Base-by-base conservation (phyloP, 2,329 filamentous ascomycete genomes). In the Diaporthe vexans region DNA sequence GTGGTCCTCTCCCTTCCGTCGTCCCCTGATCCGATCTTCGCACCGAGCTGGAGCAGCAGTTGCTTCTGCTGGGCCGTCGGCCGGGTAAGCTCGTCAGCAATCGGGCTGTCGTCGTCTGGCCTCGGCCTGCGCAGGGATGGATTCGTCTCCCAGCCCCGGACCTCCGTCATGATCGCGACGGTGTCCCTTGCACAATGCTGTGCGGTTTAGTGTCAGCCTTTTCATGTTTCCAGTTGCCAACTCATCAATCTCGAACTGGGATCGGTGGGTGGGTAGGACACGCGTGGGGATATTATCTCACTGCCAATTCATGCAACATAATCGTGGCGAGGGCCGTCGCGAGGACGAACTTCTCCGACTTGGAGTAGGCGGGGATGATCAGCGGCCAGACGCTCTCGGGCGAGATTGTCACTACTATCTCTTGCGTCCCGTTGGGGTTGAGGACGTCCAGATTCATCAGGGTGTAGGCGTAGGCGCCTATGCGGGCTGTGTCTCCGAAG, bases 301-400 rank as follows among this genome's bases (percentile, higher is more conserved):
- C 67, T 19, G 67, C 67, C 9, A 70, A n/a, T 26, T 70, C 67
- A 29, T 70, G 67, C 1, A 70, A 51, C 11, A 70, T 21, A 4
- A 70, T 3, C 19, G 29, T 15, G 13, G 67, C 67, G 19, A 56
- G 13, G 6, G 46, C 21, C 13, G 67, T 70, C n/a, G 21, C 26
- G 8, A 5, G 8, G 11, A 57, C 67, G 9, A 56, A 40, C 37
- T 33, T 70, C 43, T 70, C 67, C 19, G 67, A 70, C 19, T 37
- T 43, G 5, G 52, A 54, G 24, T 48, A 70, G 5, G 13, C 15
- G 17, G 67, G 67, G 3, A 70, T 9, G 0, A 70, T 17, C 2
- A 70, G 37, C 3, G 67, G 24, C 67, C 67, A 70, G 2, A 70
- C 17, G 0, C 6, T 13, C 13, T 57, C 35, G 17, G 52, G 35